phyloP scores from a whole-genome alignment of 495 filamentous ascomycete species.

The Jackrogersella minutella region DNA sequence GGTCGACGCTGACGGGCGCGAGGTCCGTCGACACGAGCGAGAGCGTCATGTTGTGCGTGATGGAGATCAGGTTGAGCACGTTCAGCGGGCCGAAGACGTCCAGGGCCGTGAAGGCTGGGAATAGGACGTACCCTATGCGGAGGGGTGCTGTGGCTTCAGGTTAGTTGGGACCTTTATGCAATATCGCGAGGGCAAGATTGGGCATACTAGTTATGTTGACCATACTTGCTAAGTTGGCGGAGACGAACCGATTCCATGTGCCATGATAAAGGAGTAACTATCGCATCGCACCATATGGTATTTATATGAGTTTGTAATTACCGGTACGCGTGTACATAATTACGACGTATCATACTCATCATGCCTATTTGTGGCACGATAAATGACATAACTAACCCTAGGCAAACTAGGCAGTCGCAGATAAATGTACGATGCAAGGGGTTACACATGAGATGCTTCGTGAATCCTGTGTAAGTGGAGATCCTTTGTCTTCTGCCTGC shows the following conservation, averaged over 20 bases:
- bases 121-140: constrained; percentile 50
- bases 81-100: constrained; percentile 66
- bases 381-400: no score
- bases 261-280: background rate
- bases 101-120: constrained; percentile 56
- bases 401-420: no score
- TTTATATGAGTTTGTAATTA: no score
- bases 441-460: no score
- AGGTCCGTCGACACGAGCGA: constrained; percentile 60
- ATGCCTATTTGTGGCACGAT: no score
- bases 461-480: no score
- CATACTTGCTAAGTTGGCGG: constrained; percentile 10
- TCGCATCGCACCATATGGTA: background rate
- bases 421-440: no score
- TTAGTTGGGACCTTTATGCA: background rate
- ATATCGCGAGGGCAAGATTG: background rate
- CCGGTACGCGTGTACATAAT: background rate
- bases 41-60: constrained; percentile 49
- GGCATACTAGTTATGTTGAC: constrained; percentile 34
- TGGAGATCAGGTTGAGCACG: constrained; percentile 63
- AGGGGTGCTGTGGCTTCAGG: constrained; percentile 21
- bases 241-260: background rate
- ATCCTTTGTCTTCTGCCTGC: no score
- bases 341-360: constrained; percentile 2
- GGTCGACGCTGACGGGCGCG: constrained; percentile 52